Conservation (phyloP, 805 yeast genomes). For the Lipomyces oligophaga region DNA sequence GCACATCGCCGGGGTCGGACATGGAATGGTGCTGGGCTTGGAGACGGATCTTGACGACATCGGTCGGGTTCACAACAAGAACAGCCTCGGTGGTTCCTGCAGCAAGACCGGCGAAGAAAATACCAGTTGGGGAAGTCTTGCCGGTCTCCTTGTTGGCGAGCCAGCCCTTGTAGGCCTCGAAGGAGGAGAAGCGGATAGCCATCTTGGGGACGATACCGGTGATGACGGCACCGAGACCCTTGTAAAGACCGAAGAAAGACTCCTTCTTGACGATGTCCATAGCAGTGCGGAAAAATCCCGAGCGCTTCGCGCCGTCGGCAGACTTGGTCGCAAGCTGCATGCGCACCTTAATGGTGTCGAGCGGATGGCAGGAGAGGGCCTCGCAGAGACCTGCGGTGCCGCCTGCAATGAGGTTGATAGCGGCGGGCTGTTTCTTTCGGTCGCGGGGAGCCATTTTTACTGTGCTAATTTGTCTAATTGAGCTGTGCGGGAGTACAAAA, state of each 20-base stretch:
- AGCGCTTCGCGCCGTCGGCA: conserved; percentile 52
- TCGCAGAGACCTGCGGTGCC: conserved; percentile 97
- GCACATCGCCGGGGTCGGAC: conserved; percentile 74
- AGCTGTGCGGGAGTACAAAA: too few species aligned
- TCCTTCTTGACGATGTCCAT: conserved; percentile 71
- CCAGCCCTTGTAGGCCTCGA: conserved; percentile 76
- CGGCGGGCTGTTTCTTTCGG: conserved; percentile 29
- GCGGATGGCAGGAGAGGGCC: conserved; percentile 97
- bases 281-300: conserved; percentile 85
- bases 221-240: conserved; percentile 95
- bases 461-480: too few species aligned
- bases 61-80: conserved; percentile 93
- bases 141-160: conserved; percentile 42
- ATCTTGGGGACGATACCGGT: conserved; percentile 97
- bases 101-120: conserved; percentile 90
- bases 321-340: conserved; percentile 84
- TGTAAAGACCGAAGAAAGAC: conserved; percentile 80
- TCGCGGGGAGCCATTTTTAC: conserved; percentile 14
- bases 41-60: conserved; percentile 90
- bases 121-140: conserved; percentile 62
- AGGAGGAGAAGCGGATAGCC: conserved; percentile 95
- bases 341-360: conserved; percentile 94
- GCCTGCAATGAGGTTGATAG: conserved; percentile 56
- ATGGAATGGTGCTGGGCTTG: conserved; percentile 93
- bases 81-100: conserved; percentile 98